Conservation (phyloP, 2,329 filamentous ascomycete genomes). For the Ceratocystis colombiana region DNA sequence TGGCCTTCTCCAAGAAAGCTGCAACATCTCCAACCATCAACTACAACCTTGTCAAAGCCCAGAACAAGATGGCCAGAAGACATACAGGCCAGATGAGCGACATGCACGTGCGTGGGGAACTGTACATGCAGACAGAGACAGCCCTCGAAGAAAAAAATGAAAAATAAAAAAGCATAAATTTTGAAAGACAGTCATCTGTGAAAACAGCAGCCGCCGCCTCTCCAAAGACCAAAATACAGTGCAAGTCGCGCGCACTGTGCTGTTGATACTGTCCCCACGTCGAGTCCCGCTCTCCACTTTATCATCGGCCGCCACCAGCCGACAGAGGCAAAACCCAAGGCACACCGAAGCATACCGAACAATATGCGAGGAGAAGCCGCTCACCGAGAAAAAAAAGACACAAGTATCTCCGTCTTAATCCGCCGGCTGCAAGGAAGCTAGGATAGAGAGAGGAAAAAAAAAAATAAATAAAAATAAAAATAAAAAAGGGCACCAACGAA, state of each 20-base stretch:
- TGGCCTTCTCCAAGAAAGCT: slow-evolving; percentile 1
- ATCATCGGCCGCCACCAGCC: background rate
- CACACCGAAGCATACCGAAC: no score
- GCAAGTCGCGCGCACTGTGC: background rate
- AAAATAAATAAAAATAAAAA: no score
- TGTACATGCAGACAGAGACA: no score
- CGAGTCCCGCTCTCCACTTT: background rate
- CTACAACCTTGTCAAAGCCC: background rate
- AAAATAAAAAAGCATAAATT: background rate
- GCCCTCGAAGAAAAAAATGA: no score
- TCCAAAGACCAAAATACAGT: no score
- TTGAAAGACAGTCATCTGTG: background rate
- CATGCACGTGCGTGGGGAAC: no score
- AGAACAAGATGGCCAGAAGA: background rate
- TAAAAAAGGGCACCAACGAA: no score
- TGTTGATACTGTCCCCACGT: no score
- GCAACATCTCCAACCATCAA: background rate
- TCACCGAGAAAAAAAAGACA: background rate
- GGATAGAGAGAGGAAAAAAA: no score
- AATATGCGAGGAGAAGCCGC: no score
- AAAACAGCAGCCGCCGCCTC: no score
- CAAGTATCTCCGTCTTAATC: slow-evolving; percentile 19
- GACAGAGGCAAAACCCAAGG: background rate
- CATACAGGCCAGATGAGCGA: no score
- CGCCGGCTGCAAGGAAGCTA: slow-evolving; percentile 9